Evolutionary conservation across 768 basidiomycete genomes (phyloP).

Genomic region (Lactarius quietus): DNA sequence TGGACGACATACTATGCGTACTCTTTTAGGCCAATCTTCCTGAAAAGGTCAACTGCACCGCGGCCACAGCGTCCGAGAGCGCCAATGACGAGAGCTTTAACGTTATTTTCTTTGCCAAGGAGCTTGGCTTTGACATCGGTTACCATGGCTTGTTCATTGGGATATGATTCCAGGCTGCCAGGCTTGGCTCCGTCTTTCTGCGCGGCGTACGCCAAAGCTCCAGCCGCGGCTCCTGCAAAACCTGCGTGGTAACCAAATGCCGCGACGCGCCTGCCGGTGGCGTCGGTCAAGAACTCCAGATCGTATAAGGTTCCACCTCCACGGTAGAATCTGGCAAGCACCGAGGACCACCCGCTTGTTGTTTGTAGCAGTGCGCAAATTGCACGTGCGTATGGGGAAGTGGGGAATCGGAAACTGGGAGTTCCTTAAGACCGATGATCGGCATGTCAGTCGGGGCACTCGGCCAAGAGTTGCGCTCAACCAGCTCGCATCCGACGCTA

Average conservation of each 20-base stretch:
- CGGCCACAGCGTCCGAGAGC: conserved; percentile 93
- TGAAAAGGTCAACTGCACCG: conserved; percentile 93
- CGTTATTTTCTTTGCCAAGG: conserved; percentile 62
- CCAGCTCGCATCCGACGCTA: conserved; percentile 89
- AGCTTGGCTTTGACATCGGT: conserved; percentile 60
- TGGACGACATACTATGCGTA: conserved; percentile 41
- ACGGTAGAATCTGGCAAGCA: conserved; percentile 79
- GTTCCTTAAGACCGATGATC: conserved; percentile 95
- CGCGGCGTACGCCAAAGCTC: conserved; percentile 75
- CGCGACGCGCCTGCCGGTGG: conserved; percentile 82
- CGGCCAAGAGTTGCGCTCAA: conserved; percentile 86
- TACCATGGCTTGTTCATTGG: conserved; percentile 84
- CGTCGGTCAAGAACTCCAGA: conserved; percentile 91
- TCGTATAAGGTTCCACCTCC: conserved; percentile 90
- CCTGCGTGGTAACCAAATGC: conserved; percentile 99
- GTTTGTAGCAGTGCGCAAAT: conserved; percentile 97
- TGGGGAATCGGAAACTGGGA: conserved; percentile 77
- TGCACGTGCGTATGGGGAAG: conserved; percentile 95
- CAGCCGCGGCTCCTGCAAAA: conserved; percentile 95
- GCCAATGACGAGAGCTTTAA: conserved; percentile 91
- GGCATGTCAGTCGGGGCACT: conserved; percentile 66
- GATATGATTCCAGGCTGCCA: conserved; percentile 73
- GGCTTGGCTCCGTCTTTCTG: conserved; percentile 57
- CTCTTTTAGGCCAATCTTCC: conserved; percentile 94
- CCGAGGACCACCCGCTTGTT: conserved; percentile 89